Evolutionary conservation across 2,329 filamentous ascomycete species (phyloP).

Genomic region (Ambrosiella beaveri): DNA sequence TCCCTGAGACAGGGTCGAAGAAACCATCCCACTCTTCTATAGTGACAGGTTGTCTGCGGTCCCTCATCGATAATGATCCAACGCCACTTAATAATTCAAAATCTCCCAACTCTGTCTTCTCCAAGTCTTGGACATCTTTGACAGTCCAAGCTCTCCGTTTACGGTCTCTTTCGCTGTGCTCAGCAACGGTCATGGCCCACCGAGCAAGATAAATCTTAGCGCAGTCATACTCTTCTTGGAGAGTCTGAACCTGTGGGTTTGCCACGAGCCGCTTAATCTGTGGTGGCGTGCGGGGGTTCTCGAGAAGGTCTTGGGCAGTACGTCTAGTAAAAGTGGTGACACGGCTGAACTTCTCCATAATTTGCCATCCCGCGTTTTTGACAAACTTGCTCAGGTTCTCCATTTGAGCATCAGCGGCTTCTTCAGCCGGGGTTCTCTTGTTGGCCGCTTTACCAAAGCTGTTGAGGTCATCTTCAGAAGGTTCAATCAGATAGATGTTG

Average conservation of each 20-base stretch:
- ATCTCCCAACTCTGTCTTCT: slow-evolving; percentile 86
- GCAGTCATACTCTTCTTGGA: slow-evolving; percentile 95
- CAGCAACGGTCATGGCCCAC: slow-evolving; percentile 97
- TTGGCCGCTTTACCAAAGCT: slow-evolving; percentile 43
- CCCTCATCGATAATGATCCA: slow-evolving; percentile 53
- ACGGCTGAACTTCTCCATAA: slow-evolving; percentile 91
- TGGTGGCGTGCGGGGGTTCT: slow-evolving; percentile 79
- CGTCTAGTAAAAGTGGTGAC: slow-evolving; percentile 90
- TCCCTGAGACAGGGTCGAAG: slow-evolving; percentile 61
- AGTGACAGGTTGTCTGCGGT: slow-evolving; percentile 60
- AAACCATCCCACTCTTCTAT: slow-evolving; percentile 80
- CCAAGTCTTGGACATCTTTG: slow-evolving; percentile 78
- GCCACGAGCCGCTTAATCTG: slow-evolving; percentile 70
- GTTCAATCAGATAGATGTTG: slow-evolving; percentile 82
- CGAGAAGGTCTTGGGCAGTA: slow-evolving; percentile 79
- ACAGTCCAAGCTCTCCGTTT: slow-evolving; percentile 85
- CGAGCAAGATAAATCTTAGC: slow-evolving; percentile 83
- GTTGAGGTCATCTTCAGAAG: slow-evolving; percentile 63
- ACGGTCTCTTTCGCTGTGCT: slow-evolving; percentile 80
- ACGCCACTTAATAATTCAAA: slow-evolving; percentile 85
- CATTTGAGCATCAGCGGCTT: slow-evolving; percentile 38
- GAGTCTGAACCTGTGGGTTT: slow-evolving; percentile 84
- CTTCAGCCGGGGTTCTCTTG: slow-evolving; percentile 15
- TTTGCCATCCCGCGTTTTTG: slow-evolving; percentile 90
- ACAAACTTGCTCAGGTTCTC: slow-evolving; percentile 85